phyloP scores from a whole-genome alignment of 345 rosid species.

The Gynandropsis gynandra region DNA sequence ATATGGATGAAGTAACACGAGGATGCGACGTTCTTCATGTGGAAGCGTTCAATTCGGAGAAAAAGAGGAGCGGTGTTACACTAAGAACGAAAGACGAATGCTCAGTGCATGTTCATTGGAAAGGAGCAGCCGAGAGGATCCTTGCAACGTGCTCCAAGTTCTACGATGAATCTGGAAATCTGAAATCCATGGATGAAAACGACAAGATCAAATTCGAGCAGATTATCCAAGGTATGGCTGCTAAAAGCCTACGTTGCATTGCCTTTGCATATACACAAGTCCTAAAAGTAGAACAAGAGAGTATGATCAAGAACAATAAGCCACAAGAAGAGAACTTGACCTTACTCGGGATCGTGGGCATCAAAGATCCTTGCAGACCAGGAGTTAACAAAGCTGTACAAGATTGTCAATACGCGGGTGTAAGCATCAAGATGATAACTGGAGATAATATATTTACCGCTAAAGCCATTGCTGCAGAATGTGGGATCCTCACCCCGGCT shows the following conservation, averaged over 20 bases:
- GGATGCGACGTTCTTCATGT: slow-evolving; percentile 37
- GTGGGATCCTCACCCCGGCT: slow-evolving; percentile 47
- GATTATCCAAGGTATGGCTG: slow-evolving; percentile 57
- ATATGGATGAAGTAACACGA: slow-evolving; percentile 31
- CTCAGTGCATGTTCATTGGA: slow-evolving; percentile 53
- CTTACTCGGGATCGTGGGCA: slow-evolving; percentile 59
- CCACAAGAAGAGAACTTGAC: slow-evolving; percentile 38
- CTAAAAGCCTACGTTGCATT: slow-evolving; percentile 59
- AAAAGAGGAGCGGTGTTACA: slow-evolving; percentile 58
- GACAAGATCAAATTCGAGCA: slow-evolving; percentile 33
- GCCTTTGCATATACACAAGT: slow-evolving; percentile 54
- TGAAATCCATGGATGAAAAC: slow-evolving; percentile 25
- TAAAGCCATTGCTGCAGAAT: slow-evolving; percentile 69
- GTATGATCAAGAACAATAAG: slow-evolving; percentile 17
- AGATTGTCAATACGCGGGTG: slow-evolving; percentile 63
- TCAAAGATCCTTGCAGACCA: slow-evolving; percentile 64
- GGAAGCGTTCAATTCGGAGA: slow-evolving; percentile 63
- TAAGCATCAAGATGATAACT: slow-evolving; percentile 66
- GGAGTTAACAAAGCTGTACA: slow-evolving; percentile 59
- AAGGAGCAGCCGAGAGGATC: slow-evolving; percentile 78
- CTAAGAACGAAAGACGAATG: slow-evolving; percentile 32
- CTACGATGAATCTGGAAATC: slow-evolving; percentile 41
- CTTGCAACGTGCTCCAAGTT: slow-evolving; percentile 55
- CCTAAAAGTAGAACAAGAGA: slow-evolving; percentile 18
- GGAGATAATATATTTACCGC: slow-evolving; percentile 74